A percentile compares a stretch with the other conserved stretches of the same genome.
These are phyloP conservation scores for Neoboletus subvelutipes DNA, from an alignment of 768 basidiomycete species.

Conservation along the genomic window DNA sequence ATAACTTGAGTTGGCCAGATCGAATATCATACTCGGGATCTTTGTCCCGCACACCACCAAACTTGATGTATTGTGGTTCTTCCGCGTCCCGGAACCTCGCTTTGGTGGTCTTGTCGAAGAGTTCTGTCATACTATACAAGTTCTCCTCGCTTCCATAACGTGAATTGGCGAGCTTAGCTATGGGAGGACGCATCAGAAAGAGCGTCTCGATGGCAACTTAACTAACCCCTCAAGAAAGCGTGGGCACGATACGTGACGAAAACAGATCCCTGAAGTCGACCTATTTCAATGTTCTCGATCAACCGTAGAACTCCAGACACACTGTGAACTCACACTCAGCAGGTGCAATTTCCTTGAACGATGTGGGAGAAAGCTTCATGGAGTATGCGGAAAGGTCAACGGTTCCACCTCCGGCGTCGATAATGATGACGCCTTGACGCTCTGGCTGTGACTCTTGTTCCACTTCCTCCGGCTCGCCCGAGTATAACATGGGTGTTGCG, in stretches of 20 bases:
- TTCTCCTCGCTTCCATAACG: conserved; percentile 29
- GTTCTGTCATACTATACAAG: conserved; percentile 30
- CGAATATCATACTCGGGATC: conserved; percentile 37
- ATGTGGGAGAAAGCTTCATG: conserved; percentile 38
- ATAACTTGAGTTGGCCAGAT: conserved; percentile 36
- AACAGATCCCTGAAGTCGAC: conserved; percentile 40
- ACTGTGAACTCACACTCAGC: conserved; percentile 28
- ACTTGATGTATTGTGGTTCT: conserved; percentile 39
- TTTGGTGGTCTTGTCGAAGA: conserved; percentile 38
- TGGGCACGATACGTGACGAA: conserved; percentile 35
- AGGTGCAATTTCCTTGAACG: conserved; percentile 37
- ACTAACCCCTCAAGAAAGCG: conserved; percentile 33
- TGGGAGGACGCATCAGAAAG: neutral
- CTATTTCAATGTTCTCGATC: conserved; percentile 16
- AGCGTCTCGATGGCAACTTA: neutral
- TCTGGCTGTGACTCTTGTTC: conserved; percentile 13
- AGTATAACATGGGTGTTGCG: conserved; percentile 5
- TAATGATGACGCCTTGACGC: conserved; percentile 39
- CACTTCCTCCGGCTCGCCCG: conserved; percentile 21
- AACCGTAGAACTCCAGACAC: neutral
- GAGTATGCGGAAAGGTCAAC: conserved; percentile 41
- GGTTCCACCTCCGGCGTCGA: conserved; percentile 50
- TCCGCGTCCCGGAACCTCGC: conserved; percentile 37
- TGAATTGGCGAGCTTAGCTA: conserved; percentile 32
- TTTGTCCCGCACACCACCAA: conserved; percentile 36